phyloP scores from a whole-genome alignment of 2,329 filamentous ascomycete genomes.

The Paradendryphiella salina region DNA sequence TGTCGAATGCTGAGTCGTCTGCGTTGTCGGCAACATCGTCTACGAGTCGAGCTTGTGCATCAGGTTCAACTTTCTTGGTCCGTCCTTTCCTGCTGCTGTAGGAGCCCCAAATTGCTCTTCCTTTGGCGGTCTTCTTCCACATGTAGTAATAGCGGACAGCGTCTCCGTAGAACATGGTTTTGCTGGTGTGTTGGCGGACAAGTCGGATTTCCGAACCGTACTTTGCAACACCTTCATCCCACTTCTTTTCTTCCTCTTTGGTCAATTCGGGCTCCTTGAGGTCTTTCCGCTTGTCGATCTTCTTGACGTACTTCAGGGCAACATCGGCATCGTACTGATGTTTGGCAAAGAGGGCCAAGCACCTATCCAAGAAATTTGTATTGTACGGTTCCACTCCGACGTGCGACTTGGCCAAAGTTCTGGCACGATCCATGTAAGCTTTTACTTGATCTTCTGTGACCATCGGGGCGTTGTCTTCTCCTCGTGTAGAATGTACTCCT shows the following conservation, averaged over 20 bases:
- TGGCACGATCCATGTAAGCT: conserved; percentile 74
- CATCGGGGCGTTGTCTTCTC: conserved; percentile 49
- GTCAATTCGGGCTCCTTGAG: conserved; percentile 85
- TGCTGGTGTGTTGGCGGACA: conserved; percentile 78
- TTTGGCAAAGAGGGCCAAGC: conserved; percentile 71
- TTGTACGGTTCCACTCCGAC: conserved; percentile 74
- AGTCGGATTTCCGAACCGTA: conserved; percentile 87
- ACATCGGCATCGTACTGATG: conserved; percentile 71
- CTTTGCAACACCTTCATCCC: conserved; percentile 87
- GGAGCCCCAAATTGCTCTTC: conserved; percentile 85
- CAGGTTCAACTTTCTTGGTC: conserved; percentile 68
- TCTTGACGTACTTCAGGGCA: conserved; percentile 70
- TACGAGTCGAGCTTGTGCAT: conserved; percentile 71
- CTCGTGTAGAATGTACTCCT: conserved; percentile 53
- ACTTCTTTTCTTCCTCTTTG: conserved; percentile 79
- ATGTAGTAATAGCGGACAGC: conserved; percentile 95
- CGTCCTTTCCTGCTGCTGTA: conserved; percentile 87
- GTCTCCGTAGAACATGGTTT: conserved; percentile 74
- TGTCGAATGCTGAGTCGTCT: conserved; percentile 95
- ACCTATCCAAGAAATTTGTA: conserved; percentile 87
- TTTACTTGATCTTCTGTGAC: conserved; percentile 65
- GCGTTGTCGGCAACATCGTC: conserved; percentile 91
- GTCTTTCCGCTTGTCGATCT: conserved; percentile 66
- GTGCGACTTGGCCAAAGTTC: conserved; percentile 61
- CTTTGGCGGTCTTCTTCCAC: conserved; percentile 92